Conservation (phyloP, 208 protist species). For the Trypanosoma cruzi region DNA sequence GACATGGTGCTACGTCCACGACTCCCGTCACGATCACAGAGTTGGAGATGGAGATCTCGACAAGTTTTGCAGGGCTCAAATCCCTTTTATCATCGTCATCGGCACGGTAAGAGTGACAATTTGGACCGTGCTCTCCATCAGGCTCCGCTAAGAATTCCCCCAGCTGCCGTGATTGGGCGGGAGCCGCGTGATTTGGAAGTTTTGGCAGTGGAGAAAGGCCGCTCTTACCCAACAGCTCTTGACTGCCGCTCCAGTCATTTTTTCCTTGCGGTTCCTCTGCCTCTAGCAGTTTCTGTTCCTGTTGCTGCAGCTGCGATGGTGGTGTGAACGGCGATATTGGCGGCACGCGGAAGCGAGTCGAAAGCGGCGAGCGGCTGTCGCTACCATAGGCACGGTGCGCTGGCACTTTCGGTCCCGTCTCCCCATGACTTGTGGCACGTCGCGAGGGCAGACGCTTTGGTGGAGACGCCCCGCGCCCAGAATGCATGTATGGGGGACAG, state of each 20-base stretch:
- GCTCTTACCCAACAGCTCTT: neutral
- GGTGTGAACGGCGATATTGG: neutral
- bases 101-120: neutral
- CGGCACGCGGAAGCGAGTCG: neutral
- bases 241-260: neutral
- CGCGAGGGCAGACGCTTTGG: constrained; percentile 9
- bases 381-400: neutral
- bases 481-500: neutral
- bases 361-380: neutral
- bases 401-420: constrained; percentile 3
- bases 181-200: neutral
- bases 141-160: neutral
- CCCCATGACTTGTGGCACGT: neutral
- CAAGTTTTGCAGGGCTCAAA: neutral
- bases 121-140: neutral
- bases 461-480: neutral
- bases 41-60: constrained; percentile 5
- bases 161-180: neutral
- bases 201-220: neutral
- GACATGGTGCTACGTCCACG: constrained; percentile 14
- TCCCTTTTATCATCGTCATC: neutral
- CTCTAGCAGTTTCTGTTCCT: neutral
- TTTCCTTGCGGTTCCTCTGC: neutral
- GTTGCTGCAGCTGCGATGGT: neutral
- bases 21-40: constrained; percentile 5